A percentile compares a stretch with the other conserved stretches of the same genome.
Evolutionary conservation across 495 filamentous ascomycete species (phyloP).

Genomic region (Hypomontagnella submonticulosa): DNA sequence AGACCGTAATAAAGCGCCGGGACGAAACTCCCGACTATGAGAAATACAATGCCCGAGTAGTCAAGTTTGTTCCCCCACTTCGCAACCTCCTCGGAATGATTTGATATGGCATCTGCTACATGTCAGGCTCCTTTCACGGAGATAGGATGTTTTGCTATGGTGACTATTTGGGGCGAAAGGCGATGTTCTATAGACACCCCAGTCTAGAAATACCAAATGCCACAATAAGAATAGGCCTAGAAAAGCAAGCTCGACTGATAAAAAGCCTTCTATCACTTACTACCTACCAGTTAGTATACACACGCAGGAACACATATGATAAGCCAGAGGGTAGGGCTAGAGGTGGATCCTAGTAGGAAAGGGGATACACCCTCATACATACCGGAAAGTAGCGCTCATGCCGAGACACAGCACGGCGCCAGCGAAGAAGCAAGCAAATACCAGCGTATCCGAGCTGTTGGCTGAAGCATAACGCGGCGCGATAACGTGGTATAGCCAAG

Average conservation of each 20-base stretch:
- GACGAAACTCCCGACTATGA: conserved; percentile 89
- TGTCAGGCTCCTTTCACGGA: conserved; percentile 18
- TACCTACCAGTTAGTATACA: conserved; percentile 27
- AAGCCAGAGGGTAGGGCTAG: neutral
- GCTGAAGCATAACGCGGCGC: conserved; percentile 75
- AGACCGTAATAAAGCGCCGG: conserved; percentile 91
- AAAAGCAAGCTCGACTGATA: neutral
- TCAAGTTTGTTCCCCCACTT: conserved; percentile 73
- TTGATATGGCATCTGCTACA: conserved; percentile 50
- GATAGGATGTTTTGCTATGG: neutral
- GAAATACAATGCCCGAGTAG: conserved; percentile 88
- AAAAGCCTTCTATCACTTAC: conserved; percentile 21
- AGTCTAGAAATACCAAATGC: neutral
- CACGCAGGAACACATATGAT: neutral
- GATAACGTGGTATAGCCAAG: conserved; percentile 53
- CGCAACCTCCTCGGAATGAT: conserved; percentile 55
- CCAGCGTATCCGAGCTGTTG: conserved; percentile 70
- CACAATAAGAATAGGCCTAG: neutral
- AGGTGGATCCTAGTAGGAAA: neutral
- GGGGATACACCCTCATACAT: conserved; percentile 6
- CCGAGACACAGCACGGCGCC: conserved; percentile 81
- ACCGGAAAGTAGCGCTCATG: conserved; percentile 79
- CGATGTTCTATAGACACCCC: neutral
- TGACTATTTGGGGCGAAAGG: too few relatives aligned
- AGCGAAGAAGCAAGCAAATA: conserved; percentile 81